Evolutionary conservation across 2,329 filamentous ascomycete species (phyloP), one percentile per base, ranked within the genome.

Genomic region (Polychaeton citri): DNA sequence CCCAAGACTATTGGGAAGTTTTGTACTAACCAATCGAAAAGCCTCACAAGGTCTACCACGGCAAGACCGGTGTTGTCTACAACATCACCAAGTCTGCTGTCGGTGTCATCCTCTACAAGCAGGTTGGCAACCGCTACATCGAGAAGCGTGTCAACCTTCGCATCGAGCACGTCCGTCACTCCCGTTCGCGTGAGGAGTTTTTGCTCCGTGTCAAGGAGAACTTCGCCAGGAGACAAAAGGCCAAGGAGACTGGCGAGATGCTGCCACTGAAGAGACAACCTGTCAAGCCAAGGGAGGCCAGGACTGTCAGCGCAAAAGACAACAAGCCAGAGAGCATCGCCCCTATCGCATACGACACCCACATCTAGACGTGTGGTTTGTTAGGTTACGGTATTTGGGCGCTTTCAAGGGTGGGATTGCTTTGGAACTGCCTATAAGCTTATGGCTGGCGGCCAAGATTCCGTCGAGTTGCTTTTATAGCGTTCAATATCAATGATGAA

Each of bases 141-240:
- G 90, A 98, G 83, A 98, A 98, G 86, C 88, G 90, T 67, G 79
- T 98, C 74, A 96, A 94, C 79, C 75, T 98, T 71, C 85, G 90
- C 64, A 70, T 96, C 68, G 90, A 98, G 81, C 90, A 98, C 80
- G 76, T 98, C 69, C 70, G 71, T 61, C 82, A 83, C 63, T 96
- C 88, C 55, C 82, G 90, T 65, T 96, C 88, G 60, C 79, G 90
- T 63, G 88, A 96, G 60, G 88, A 90, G 66, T 96, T 98, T 76
- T 69, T 96, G 60, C 79, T 76, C 72, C 81, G 88, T 61, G 88
- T 98, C 66, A 96, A 96, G 84, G 70, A 76, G 63, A 96, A 96
- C 73, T 86, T 87, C 60, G 79, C 76, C 63, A 79, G 85, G 68
- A 90, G 87, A 79, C 80, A 79, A 68, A 72, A 92, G 74, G 86